Evolutionary conservation across 148 eudicot genomes (phyloP).

Genomic region (Spergularia marina): DNA sequence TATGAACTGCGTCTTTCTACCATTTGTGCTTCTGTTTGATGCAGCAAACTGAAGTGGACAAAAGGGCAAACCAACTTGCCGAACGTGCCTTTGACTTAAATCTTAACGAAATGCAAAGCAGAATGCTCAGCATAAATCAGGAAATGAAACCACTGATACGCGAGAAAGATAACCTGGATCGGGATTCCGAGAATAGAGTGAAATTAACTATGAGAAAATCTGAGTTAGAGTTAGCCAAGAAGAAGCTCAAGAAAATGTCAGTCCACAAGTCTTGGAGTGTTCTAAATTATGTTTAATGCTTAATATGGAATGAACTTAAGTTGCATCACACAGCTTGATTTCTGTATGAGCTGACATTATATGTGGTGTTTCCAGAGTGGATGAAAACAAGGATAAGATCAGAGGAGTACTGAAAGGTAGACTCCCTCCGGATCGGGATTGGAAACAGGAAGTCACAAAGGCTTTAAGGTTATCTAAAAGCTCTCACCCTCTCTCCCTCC

Average conservation of each 20-base stretch:
- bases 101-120: conserved; percentile 44
- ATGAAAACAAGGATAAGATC: conserved; percentile 75
- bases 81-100: conserved; percentile 45
- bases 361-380: conserved; percentile 54
- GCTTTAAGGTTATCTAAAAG: conserved; percentile 54
- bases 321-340: background rate
- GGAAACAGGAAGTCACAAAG: conserved; percentile 57
- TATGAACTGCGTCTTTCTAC: background rate
- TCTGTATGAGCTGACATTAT: conserved; percentile 29
- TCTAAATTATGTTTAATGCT: background rate
- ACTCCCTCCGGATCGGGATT: conserved; percentile 75
- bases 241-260: conserved; percentile 73
- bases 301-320: background rate
- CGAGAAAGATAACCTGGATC: conserved; percentile 51
- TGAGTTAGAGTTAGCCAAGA: conserved; percentile 55
- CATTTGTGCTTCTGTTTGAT: conserved; percentile 19
- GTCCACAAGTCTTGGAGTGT: conserved; percentile 23
- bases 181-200: conserved; percentile 69
- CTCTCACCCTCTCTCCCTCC: too few relatives aligned
- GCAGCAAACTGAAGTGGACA: conserved; percentile 65
- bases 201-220: conserved; percentile 57
- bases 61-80: conserved; percentile 52
- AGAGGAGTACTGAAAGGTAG: conserved; percentile 86
- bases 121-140: conserved; percentile 35
- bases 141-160: conserved; percentile 52